Evolutionary conservation across 768 basidiomycete species (phyloP).

Genomic region (Lentinula edodes): DNA sequence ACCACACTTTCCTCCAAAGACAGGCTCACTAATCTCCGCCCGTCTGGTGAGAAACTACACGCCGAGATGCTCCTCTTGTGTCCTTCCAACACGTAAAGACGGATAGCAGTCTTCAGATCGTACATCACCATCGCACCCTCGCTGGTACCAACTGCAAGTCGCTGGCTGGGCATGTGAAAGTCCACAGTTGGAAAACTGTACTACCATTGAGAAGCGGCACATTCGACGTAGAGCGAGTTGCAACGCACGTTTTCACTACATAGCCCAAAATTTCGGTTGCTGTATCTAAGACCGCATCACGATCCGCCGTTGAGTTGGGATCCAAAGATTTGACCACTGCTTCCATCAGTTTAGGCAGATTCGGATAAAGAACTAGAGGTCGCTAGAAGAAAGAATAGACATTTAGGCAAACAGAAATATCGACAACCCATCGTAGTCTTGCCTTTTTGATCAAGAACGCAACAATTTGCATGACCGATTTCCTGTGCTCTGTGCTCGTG

Average conservation of each 20-base stretch:
- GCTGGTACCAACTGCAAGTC: constrained; percentile 87
- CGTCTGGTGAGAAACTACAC: constrained; percentile 91
- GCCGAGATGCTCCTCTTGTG: constrained; percentile 80
- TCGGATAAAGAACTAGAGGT: constrained; percentile 79
- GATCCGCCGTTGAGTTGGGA: constrained; percentile 71
- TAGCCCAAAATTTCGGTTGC: constrained; percentile 93
- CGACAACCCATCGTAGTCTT: constrained; percentile 1
- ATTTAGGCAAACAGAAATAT: background rate
- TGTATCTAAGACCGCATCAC: constrained; percentile 83
- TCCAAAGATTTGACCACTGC: constrained; percentile 96
- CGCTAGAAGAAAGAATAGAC: constrained; percentile 39
- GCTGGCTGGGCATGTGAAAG: constrained; percentile 83
- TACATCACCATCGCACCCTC: constrained; percentile 97
- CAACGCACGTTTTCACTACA: constrained; percentile 82
- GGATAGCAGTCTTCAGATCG: constrained; percentile 92
- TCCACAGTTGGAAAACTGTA: constrained; percentile 87
- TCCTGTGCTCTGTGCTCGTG: constrained; percentile 68
- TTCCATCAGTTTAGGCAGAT: constrained; percentile 82
- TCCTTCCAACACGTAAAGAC: constrained; percentile 91
- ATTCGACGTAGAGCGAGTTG: background rate
- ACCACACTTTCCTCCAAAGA: constrained; percentile 82
- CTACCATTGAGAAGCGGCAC: background rate
- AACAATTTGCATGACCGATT: constrained; percentile 87
- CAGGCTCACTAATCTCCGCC: constrained; percentile 79
- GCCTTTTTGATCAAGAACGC: constrained; percentile 93